Base-by-base conservation (phyloP, 2,329 filamentous ascomycete species). In the Apiospora sp. region DNA sequence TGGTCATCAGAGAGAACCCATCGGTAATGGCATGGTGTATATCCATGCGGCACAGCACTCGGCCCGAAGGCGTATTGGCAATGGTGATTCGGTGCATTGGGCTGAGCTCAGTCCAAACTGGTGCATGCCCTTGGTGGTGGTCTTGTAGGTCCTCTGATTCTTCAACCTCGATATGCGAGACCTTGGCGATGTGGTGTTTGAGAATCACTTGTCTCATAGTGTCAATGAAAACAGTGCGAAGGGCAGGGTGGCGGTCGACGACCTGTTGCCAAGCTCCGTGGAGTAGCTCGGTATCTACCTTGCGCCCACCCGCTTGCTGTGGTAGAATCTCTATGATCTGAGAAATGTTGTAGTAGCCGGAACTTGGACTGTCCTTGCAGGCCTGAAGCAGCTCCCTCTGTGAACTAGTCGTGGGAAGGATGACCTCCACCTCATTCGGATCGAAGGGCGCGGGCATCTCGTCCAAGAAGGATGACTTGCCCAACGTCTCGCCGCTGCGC, bases 231-330 rank as follows among this genome's bases (percentile, higher is more conserved):
- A 71, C 61, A n/a, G 72, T 68, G 16, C 72, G 69, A 22, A 73
- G 72, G 19, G 69, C 22, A 16, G 72, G 64, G 13, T 73, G 72
- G 51, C 72, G 54, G 46, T 73, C 58, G 14, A 73, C 72, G n/a
- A 73, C 72, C 27, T 71, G 46, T 43, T 73, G 72, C 72, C 72
- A 73, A 24, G 72, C 72, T 1, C 54, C 46, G 10, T 73, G 72
- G 1, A 73, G 51, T 2, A 19, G 69, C n/a, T 73, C 68, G 7
- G 61, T 34, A 34, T 73, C 69, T 7, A 73, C 69, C 22, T 41
- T 37, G 34, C 19, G 30, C 8, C 58, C 58, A 5, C 58, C 51
- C 19, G 19, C 61, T 4, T 61, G 37, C 8, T 37, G 68, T 8
- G 54, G 68, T 1, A 54, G 12, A 14, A 72, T 30, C n/a, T 72